Conservation (phyloP, 805 yeast genomes). For the Saccharomycopsis sp. region DNA sequence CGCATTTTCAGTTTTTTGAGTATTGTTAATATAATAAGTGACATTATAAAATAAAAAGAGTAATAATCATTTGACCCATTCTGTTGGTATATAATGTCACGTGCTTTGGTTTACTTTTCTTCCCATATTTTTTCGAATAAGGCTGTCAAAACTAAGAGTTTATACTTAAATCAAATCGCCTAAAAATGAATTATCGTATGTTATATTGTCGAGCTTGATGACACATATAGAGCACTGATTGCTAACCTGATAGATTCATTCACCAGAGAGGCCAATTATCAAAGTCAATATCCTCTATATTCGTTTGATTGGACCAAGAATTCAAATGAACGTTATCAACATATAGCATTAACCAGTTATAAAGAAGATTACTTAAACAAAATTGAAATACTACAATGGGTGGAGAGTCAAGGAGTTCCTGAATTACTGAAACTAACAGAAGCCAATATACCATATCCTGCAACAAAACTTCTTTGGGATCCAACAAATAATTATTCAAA, state of each 20-base stretch:
- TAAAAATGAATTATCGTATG: too few relatives aligned
- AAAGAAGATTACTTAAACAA: constrained; percentile 12
- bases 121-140: not conserved
- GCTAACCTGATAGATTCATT: not conserved
- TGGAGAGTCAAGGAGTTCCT: not conserved
- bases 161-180: not conserved
- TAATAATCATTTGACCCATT: too few relatives aligned
- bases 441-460: constrained; percentile 49
- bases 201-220: not conserved
- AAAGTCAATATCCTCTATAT: constrained; percentile 9
- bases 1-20: too few relatives aligned
- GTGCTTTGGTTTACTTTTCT: not conserved
- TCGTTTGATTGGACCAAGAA: constrained; percentile 12
- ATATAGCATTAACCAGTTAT: constrained; percentile 11
- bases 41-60: too few relatives aligned
- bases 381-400: constrained; percentile 1
- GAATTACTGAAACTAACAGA: constrained; percentile 39
- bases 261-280: too few relatives aligned
- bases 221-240: not conserved
- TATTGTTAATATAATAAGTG: too few relatives aligned
- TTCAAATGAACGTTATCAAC: too few relatives aligned
- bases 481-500: constrained; percentile 28
- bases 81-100: too few relatives aligned
- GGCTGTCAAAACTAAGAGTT: not conserved
- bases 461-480: constrained; percentile 69